A percentile compares a stretch with the other conserved stretches of the same genome.
phyloP scores from a whole-genome alignment of 192 early-diverging fungal genomes.

The Backusella morwellensis region DNA sequence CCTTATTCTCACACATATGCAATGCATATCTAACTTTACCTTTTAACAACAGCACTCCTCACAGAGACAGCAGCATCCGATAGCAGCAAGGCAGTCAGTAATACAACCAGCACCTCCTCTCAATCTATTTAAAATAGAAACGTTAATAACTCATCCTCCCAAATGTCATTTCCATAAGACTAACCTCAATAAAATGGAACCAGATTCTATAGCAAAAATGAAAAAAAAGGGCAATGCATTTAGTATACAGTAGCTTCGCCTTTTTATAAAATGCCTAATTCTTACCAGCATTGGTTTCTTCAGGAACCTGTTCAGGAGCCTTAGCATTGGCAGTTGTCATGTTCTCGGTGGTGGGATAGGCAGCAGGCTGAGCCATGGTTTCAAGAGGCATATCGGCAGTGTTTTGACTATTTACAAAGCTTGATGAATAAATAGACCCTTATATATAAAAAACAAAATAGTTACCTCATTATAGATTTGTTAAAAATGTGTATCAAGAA shows the following conservation, averaged over 20 bases:
- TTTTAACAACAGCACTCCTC: constrained; percentile 11
- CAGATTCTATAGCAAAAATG: not conserved
- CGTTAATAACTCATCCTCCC: not conserved
- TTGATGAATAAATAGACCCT: not conserved
- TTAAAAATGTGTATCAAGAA: too few relatives aligned
- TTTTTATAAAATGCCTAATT: not conserved
- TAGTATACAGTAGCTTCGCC: not conserved
- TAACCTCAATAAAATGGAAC: constrained; percentile 1
- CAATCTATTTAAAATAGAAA: not conserved
- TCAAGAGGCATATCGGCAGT: constrained; percentile 5
- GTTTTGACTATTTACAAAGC: not conserved
- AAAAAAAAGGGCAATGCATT: not conserved
- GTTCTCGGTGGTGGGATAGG: constrained; percentile 6
- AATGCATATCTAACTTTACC: not conserved
- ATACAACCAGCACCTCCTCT: constrained; percentile 15
- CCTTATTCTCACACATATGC: not conserved
- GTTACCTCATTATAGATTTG: not conserved
- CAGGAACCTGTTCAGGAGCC: not conserved
- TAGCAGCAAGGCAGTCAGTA: constrained; percentile 6
- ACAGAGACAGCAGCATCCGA: constrained; percentile 10
- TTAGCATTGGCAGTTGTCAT: constrained; percentile 1
- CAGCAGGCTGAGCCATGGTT: not conserved
- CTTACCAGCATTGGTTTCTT: not conserved
- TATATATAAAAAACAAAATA: not conserved
- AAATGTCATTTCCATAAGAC: not conserved